phyloP scores from a whole-genome alignment of 2,329 filamentous ascomycete genomes.

The Claviceps fusiformis region DNA sequence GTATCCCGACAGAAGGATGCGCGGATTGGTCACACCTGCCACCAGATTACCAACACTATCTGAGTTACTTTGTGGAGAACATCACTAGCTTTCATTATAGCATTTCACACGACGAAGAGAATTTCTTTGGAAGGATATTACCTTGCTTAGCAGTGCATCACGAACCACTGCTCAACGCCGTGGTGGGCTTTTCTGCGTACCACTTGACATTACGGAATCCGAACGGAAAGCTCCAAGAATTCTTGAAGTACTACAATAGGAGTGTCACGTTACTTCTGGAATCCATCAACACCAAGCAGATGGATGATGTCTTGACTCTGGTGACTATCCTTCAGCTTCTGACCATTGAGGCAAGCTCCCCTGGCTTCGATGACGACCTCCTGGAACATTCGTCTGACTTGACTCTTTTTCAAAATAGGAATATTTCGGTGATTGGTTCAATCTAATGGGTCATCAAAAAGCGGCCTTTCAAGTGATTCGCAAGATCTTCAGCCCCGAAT shows the following conservation, averaged over 20 bases:
- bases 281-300: constrained; percentile 56
- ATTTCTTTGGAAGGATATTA: constrained; percentile 62
- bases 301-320: constrained; percentile 59
- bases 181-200: constrained; percentile 82
- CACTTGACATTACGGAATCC: constrained; percentile 61
- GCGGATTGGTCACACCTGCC: constrained; percentile 46
- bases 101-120: constrained; percentile 52
- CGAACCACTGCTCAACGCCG: constrained; percentile 71
- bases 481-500: constrained; percentile 63
- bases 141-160: constrained; percentile 58
- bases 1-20: constrained; percentile 12
- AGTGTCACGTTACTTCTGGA: constrained; percentile 66
- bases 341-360: constrained; percentile 65
- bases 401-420: constrained; percentile 44
- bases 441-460: constrained; percentile 81
- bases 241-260: constrained; percentile 80
- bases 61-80: constrained; percentile 65
- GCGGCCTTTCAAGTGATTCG: constrained; percentile 74
- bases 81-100: constrained; percentile 76
- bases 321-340: constrained; percentile 83
- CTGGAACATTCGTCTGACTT: constrained; percentile 1
- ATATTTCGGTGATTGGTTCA: constrained; percentile 90
- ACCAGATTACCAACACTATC: constrained; percentile 61
- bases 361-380: neutral
- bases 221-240: constrained; percentile 62